Conservation (phyloP, 1,284 basidiomycete genomes). For the Melampsora larici-populina region DNA sequence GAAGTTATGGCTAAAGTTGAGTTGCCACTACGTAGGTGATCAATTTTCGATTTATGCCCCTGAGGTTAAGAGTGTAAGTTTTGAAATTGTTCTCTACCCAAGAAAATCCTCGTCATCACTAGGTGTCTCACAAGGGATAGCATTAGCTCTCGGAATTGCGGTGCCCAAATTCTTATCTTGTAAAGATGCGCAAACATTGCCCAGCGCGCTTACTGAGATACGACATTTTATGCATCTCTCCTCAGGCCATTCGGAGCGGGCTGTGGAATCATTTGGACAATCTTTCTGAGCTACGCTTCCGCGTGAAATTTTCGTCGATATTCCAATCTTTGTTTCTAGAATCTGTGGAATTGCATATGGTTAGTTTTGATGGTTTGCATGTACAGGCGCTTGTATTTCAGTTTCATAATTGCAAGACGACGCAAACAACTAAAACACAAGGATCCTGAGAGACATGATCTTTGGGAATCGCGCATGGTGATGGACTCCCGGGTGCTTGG, state of each 20-base stretch:
- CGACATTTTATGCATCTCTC: background rate
- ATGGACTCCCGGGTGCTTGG: too few species aligned
- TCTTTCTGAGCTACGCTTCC: slow-evolving; percentile 34
- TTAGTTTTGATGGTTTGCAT: too few species aligned
- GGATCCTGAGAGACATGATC: too few species aligned
- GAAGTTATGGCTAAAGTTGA: background rate
- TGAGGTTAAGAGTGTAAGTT: slow-evolving; percentile 40
- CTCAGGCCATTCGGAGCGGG: slow-evolving; percentile 27
- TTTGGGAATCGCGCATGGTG: too few species aligned
- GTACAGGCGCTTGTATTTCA: too few species aligned
- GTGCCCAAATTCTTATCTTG: background rate
- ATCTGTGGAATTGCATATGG: too few species aligned
- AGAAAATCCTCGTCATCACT: too few species aligned
- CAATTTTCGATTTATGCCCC: slow-evolving; percentile 31
- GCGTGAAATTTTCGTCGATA: background rate
- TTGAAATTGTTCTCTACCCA: too few species aligned
- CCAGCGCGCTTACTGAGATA: background rate
- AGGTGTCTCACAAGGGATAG: background rate
- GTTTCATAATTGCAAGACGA: too few species aligned
- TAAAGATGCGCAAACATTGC: background rate
- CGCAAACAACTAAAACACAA: too few species aligned
- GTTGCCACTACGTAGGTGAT: slow-evolving; percentile 9
- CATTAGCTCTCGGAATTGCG: background rate
- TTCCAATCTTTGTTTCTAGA: too few species aligned
- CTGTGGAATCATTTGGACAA: slow-evolving; percentile 36